Base-by-base conservation (phyloP, 768 basidiomycete species). In the Mycena pura region DNA sequence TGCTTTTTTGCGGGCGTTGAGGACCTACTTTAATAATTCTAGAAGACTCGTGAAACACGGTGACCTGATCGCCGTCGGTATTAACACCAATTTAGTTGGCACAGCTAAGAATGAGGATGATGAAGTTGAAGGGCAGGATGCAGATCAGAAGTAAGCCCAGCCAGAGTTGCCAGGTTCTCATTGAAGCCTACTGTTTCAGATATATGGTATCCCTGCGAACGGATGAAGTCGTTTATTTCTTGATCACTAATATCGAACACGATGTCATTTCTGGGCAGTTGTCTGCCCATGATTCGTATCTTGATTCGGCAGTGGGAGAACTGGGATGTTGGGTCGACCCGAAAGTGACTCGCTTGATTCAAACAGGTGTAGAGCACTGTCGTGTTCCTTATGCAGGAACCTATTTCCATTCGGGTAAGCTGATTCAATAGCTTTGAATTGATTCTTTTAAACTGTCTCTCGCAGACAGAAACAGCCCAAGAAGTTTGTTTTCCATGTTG, bases 321-420 rank as follows among this genome's bases (percentile, higher is more conserved):
- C 71, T 95, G 17, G 96, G 96, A 0, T 96, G 91, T 68, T 92
- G 91, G 84, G 81, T 97, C 19, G 93, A 98, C 67, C 75, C 87
- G 1, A 71, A 79, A 2, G 70, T 82, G 7, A 96, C 96, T 19
- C 86, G 87, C 52, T 85, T 98, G 68, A 73, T 91, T 8, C 92
- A 96, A 72, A 82, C 86, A 0, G 95, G 96, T 0, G 68, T 92
- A 7, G 93, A 94, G 67, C 84, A 90, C 62, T 79, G 78, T 7
- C 79, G 82, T 57, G 80, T 88, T 36, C 90, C 86, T 25, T 82
- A 85, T 69, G 74, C 80, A 5, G 75, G 74, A 27, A 72, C 70
- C 4, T 90, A 85, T 69, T 67, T 83, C 24, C 77, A 79, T 28
- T 69, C 85, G 57, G 76, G 91, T 90, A 70, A 68, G 76, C 70